phyloP scores from a whole-genome alignment of 1,284 basidiomycete species.

The Schizopora paradoxa region DNA sequence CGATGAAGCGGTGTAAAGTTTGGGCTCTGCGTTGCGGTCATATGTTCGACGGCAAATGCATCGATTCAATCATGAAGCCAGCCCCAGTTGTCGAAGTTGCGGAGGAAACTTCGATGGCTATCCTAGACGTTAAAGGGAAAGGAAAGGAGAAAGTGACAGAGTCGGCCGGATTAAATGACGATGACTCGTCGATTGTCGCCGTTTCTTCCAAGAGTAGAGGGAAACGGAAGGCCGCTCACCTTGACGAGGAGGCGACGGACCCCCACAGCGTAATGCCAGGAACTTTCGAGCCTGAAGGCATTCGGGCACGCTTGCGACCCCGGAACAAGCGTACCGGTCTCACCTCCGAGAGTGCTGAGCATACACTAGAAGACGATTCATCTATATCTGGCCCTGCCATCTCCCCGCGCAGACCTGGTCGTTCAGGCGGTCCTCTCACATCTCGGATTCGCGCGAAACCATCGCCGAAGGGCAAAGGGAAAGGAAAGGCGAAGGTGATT shows the following conservation, averaged over 20 bases:
- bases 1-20: conserved; percentile 13
- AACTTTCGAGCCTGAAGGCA: conserved; percentile 26
- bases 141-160: neutral
- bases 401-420: neutral
- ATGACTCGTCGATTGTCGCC: neutral
- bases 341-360: neutral
- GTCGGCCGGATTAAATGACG: neutral
- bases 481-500: conserved; percentile 27
- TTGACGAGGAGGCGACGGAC: neutral
- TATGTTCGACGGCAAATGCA: conserved; percentile 69
- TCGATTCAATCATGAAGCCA: conserved; percentile 51
- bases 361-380: neutral
- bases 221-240: conserved; percentile 1
- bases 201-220: neutral
- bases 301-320: conserved; percentile 52
- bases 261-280: neutral
- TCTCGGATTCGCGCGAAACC: conserved; percentile 17
- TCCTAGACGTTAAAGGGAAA: neutral
- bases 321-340: conserved; percentile 19
- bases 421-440: neutral
- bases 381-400: neutral
- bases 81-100: conserved; percentile 14
- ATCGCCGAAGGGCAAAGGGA: conserved; percentile 33
- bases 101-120: neutral
- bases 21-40: conserved; percentile 67